These are phyloP conservation scores for Apiospora hydei DNA, from an alignment of 2,329 filamentous ascomycete species.

Conservation along the genomic window DNA sequence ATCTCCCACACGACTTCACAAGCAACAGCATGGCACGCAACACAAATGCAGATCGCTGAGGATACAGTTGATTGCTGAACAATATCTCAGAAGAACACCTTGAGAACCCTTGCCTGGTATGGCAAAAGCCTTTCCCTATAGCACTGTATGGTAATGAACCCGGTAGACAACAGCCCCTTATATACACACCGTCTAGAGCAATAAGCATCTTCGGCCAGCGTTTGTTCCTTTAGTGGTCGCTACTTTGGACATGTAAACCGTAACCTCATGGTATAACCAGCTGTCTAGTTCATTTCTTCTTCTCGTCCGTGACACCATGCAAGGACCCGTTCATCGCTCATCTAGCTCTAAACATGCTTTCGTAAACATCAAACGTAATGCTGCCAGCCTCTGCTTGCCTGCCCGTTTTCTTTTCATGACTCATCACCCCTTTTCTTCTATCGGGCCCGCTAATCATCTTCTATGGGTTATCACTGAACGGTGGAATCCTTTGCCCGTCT, in stretches of 20 bases:
- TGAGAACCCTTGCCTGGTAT: background rate
- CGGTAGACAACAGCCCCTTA: background rate
- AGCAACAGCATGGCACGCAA: too few species aligned
- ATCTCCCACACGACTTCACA: too few species aligned
- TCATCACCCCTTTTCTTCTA: conserved; percentile 1
- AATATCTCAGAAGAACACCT: background rate
- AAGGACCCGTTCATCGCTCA: conserved; percentile 3
- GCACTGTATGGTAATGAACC: background rate
- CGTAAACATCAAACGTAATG: conserved; percentile 13
- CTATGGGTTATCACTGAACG: background rate
- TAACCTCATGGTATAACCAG: background rate
- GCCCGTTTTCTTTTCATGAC: background rate
- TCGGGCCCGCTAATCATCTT: background rate
- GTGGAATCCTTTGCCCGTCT: background rate
- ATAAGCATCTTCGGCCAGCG: background rate
- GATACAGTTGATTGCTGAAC: conserved; percentile 3
- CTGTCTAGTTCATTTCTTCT: conserved; percentile 2
- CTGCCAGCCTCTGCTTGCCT: conserved; percentile 3
- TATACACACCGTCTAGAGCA: background rate
- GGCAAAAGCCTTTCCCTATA: background rate
- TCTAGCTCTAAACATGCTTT: conserved; percentile 23
- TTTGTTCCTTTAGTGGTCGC: background rate
- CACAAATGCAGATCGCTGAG: background rate
- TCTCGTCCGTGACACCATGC: conserved; percentile 3
- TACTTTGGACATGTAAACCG: background rate